Conservation (phyloP, 2,329 filamentous ascomycete genomes). For the Helminthosporium solani region DNA sequence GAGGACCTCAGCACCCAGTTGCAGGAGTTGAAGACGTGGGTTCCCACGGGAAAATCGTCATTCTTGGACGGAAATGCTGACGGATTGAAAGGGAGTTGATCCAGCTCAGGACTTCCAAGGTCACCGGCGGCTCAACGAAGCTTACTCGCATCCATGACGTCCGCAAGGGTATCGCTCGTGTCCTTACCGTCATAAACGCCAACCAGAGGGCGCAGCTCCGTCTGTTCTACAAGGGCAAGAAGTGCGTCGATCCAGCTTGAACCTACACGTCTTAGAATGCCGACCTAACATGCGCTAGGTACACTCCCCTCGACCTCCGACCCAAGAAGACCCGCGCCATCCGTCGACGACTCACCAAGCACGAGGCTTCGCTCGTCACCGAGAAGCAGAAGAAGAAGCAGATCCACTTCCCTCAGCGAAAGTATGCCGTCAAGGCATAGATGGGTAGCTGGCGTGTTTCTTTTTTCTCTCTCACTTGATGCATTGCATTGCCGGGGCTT, state of each 20-base stretch:
- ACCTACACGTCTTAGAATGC: not conserved
- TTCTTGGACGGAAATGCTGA: slow-evolving; percentile 28
- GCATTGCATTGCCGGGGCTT: slow-evolving; percentile 46
- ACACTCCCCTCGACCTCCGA: slow-evolving; percentile 96
- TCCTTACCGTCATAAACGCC: slow-evolving; percentile 99
- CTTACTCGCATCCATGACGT: slow-evolving; percentile 81
- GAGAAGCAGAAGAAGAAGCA: slow-evolving; percentile 97
- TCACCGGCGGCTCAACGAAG: slow-evolving; percentile 89
- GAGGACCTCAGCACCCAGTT: slow-evolving; percentile 83
- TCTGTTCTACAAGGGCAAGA: slow-evolving; percentile 99
- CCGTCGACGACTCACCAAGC: slow-evolving; percentile 87
- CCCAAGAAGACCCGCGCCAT: slow-evolving; percentile 98
- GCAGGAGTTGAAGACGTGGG: slow-evolving; percentile 41
- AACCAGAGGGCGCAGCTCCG: slow-evolving; percentile 94
- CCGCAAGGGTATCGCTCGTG: slow-evolving; percentile 98
- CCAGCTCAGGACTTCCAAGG: slow-evolving; percentile 97
- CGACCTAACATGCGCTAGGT: slow-evolving; percentile 46
- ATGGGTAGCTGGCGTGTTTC: slow-evolving; percentile 32
- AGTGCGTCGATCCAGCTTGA: slow-evolving; percentile 49
- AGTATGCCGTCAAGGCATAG: slow-evolving; percentile 95
- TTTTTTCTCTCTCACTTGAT: slow-evolving; percentile 43
- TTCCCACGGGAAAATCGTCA: slow-evolving; percentile 13
- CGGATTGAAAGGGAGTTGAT: slow-evolving; percentile 67
- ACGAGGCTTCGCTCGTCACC: slow-evolving; percentile 81
- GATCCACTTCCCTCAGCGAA: slow-evolving; percentile 96